Evolutionary conservation across 345 rosid genomes (phyloP).

Genomic region (Camelina hispida): DNA sequence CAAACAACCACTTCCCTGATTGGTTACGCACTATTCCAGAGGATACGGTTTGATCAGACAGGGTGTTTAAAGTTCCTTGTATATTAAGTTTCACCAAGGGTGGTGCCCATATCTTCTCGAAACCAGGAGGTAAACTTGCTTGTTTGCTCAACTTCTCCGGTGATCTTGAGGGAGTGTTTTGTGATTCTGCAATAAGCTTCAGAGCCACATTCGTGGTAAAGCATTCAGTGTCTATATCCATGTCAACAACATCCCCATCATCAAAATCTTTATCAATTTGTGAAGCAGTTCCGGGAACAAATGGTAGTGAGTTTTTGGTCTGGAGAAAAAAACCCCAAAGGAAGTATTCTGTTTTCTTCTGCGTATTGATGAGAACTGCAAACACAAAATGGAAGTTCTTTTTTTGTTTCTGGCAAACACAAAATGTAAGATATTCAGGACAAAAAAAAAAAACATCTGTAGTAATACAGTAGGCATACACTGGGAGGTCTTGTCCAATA

Average conservation of each 20-base stretch:
- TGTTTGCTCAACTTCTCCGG: constrained; percentile 16
- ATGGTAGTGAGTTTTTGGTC: background rate
- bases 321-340: constrained; percentile 41
- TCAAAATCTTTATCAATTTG: constrained; percentile 19
- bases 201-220: constrained; percentile 16
- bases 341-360: constrained; percentile 26
- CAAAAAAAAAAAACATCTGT: background rate
- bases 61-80: constrained; percentile 37
- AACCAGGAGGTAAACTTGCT: constrained; percentile 39
- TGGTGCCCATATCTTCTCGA: constrained; percentile 33
- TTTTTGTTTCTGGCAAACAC: background rate
- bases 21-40: constrained; percentile 59
- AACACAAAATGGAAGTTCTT: background rate
- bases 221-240: constrained; percentile 27
- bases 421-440: constrained; percentile 8
- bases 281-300: constrained; percentile 5
- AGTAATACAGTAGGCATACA: constrained; percentile 47
- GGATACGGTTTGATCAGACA: constrained; percentile 39
- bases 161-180: constrained; percentile 13
- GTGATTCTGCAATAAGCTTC: constrained; percentile 18
- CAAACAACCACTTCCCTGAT: constrained; percentile 62
- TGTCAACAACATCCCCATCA: constrained; percentile 30
- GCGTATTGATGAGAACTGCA: constrained; percentile 32
- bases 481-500: constrained; percentile 52
- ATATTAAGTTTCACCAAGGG: constrained; percentile 57